Evolutionary conservation across 73 alveolate genomes (phyloP).

Genomic region (Stentor roeselii): DNA sequence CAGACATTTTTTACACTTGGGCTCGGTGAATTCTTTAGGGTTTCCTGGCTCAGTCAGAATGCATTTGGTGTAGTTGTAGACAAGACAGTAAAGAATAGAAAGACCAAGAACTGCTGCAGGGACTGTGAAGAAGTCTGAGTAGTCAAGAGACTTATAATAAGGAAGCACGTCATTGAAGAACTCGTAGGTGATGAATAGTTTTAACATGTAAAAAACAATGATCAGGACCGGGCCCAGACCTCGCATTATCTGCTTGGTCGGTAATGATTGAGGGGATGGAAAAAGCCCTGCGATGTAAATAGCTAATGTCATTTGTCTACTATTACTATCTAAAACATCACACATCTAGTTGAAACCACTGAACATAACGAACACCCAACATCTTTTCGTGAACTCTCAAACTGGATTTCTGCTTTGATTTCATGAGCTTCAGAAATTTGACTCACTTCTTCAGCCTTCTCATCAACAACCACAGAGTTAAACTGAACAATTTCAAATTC

Average conservation of each 20-base stretch:
- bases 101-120: background rate
- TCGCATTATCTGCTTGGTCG: background rate
- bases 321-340: too few relatives aligned
- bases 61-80: background rate
- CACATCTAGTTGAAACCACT: too few relatives aligned
- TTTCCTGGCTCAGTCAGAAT: background rate
- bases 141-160: background rate
- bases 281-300: slow-evolving; percentile 18
- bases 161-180: slow-evolving; percentile 2
- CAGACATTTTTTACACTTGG: background rate
- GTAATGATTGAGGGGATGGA: slow-evolving; percentile 5
- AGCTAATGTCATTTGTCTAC: slow-evolving; percentile 20
- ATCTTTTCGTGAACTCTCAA: too few relatives aligned
- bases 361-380: too few relatives aligned
- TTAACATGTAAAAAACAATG: background rate
- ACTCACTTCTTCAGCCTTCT: too few relatives aligned
- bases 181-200: background rate
- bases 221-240: background rate
- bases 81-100: background rate
- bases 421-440: too few relatives aligned
- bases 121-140: background rate
- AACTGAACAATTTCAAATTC: too few relatives aligned
- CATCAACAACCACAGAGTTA: too few relatives aligned
- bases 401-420: too few relatives aligned
- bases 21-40: background rate